A percentile compares a stretch with the other conserved stretches of the same genome.
These are phyloP conservation scores for Sonneratia alba DNA, from an alignment of 345 rosid genomes.

Conservation along the genomic window DNA sequence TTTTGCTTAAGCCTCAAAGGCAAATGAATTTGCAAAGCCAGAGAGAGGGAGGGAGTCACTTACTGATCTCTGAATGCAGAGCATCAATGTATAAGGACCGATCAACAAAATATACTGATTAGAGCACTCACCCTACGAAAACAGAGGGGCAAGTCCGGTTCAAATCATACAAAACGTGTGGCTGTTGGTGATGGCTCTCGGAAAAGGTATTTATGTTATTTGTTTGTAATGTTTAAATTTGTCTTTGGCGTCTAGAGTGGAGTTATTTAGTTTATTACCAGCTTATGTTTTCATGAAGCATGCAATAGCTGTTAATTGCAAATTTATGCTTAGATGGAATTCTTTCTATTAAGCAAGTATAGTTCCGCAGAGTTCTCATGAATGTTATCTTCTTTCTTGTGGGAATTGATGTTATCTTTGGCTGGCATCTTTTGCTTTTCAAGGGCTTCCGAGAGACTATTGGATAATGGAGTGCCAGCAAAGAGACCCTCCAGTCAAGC, in stretches of 20 bases:
- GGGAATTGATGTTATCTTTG: background rate
- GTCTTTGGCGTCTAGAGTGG: background rate
- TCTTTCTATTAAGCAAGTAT: background rate
- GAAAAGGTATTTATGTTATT: constrained; percentile 47
- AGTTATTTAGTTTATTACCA: background rate
- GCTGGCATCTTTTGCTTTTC: constrained; percentile 4
- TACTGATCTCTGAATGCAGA: constrained; percentile 28
- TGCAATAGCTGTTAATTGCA: background rate
- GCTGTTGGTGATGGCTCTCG: constrained; percentile 50
- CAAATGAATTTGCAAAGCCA: background rate
- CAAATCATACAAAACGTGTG: constrained; percentile 45
- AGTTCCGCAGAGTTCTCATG: background rate
- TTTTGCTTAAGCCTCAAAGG: background rate
- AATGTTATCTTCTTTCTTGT: background rate
- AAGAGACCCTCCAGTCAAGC: constrained; percentile 53
- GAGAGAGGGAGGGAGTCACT: background rate
- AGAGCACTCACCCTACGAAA: constrained; percentile 73
- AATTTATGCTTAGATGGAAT: background rate
- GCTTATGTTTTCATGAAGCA: background rate
- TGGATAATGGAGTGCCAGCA: constrained; percentile 46
- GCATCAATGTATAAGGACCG: constrained; percentile 68
- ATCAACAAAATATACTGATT: constrained; percentile 82
- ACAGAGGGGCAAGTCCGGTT: constrained; percentile 52
- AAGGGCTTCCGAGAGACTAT: constrained; percentile 63
- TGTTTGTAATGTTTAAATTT: constrained; percentile 2